These are phyloP conservation scores for Aspergillus novoparasiticus DNA, from an alignment of 2,329 filamentous ascomycete genomes.

Conservation along the genomic window DNA sequence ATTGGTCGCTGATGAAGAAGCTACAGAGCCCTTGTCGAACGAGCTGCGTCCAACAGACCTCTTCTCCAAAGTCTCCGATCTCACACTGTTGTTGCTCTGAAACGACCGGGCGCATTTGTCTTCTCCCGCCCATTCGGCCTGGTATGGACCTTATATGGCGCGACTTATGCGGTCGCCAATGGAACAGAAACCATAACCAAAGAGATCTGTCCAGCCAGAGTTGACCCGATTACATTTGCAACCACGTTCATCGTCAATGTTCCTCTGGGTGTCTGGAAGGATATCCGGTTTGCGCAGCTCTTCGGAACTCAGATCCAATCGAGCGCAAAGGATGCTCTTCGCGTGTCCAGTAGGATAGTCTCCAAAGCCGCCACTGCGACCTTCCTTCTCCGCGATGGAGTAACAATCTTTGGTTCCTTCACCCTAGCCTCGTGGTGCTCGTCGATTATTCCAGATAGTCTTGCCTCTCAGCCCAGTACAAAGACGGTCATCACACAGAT, in stretches of 20 bases:
- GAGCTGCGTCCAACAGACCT: conserved; percentile 24
- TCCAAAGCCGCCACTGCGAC: conserved; percentile 46
- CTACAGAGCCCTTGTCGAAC: conserved; percentile 29
- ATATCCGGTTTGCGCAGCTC: conserved; percentile 63
- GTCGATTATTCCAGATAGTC: conserved; percentile 23
- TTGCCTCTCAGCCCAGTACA: conserved; percentile 23
- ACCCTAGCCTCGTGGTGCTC: conserved; percentile 29
- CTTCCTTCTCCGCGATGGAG: conserved; percentile 76
- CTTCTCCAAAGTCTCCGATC: conserved; percentile 25
- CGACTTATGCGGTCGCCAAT: conserved; percentile 86
- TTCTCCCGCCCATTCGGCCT: conserved; percentile 41
- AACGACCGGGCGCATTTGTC: conserved; percentile 30
- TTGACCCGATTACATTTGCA: conserved; percentile 65
- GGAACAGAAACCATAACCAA: conserved; percentile 72
- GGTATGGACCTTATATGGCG: conserved; percentile 66
- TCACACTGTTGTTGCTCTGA: conserved; percentile 25
- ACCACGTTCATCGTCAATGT: conserved; percentile 45
- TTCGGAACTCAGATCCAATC: conserved; percentile 46
- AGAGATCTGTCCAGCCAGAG: conserved; percentile 56
- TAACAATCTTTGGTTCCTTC: conserved; percentile 71
- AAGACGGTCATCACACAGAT: conserved; percentile 63
- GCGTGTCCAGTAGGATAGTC: not conserved
- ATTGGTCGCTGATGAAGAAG: not conserved
- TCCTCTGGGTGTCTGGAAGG: conserved; percentile 33
- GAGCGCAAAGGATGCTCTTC: not conserved